These are phyloP conservation scores for Plasmodium vivax DNA, from an alignment of 169 alveolate genomes.

Conservation along the genomic window DNA sequence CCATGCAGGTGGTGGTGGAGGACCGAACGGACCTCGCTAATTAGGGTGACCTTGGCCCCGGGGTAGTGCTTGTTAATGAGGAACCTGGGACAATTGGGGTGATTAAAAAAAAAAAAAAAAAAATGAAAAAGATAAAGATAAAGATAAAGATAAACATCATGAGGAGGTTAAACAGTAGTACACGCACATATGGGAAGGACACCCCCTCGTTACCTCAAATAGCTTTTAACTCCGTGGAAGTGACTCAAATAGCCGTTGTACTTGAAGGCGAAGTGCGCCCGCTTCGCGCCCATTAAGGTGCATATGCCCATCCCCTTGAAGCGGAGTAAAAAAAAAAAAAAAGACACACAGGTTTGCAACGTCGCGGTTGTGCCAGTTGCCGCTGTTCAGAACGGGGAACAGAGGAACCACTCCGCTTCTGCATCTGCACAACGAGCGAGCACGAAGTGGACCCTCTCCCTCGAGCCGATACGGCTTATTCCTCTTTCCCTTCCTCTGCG, in stretches of 20 bases:
- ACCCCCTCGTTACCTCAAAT: constrained; percentile 20
- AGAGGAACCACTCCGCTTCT: background rate
- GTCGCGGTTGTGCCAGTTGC: background rate
- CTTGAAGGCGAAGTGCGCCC: constrained; percentile 77
- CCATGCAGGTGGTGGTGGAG: background rate
- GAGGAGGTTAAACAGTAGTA: background rate
- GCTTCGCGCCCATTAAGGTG: constrained; percentile 77
- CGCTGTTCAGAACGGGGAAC: background rate
- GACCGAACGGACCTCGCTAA: constrained; percentile 42
- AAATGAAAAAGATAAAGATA: too few relatives aligned
- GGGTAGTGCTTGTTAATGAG: constrained; percentile 67
- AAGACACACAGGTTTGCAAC: background rate
- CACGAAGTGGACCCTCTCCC: background rate
- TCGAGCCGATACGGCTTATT: background rate
- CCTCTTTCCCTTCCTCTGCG: background rate
- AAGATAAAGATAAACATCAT: background rate
- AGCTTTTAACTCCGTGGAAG: constrained; percentile 56
- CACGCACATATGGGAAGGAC: too few relatives aligned
- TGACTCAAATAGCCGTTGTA: constrained; percentile 75
- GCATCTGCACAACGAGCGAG: background rate
- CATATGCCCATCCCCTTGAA: constrained; percentile 76
- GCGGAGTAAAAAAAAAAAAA: background rate
- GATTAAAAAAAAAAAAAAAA: background rate
- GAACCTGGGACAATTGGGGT: background rate
- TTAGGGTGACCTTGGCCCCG: constrained; percentile 63